Conservation (phyloP, 441 rosid species). For the Gossypium davidsonii region DNA sequence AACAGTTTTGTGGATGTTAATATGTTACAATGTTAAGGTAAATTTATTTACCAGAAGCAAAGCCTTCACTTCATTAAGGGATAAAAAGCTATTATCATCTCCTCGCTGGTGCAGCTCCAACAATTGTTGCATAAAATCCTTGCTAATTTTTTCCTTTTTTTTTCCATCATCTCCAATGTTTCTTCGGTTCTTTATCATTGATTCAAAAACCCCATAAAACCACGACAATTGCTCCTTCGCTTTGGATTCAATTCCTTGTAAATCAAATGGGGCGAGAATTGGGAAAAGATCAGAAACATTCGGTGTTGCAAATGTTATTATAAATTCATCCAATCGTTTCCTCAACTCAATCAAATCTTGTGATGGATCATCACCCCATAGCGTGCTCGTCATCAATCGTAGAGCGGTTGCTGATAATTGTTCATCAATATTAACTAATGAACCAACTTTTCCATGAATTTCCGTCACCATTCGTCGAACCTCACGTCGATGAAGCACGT, state of each 20-base stretch:
- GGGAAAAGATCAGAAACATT: conserved; percentile 21
- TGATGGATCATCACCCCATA: background rate
- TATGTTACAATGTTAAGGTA: conserved; percentile 1
- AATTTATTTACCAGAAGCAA: conserved; percentile 10
- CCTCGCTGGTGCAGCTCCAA: conserved; percentile 7
- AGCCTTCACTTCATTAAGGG: conserved; percentile 10
- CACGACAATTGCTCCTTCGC: background rate
- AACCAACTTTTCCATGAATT: background rate
- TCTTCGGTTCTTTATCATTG: background rate
- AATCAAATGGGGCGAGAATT: conserved; percentile 9
- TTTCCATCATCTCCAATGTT: background rate
- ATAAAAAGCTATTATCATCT: background rate
- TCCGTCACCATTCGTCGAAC: conserved; percentile 12
- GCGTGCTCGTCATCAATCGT: background rate
- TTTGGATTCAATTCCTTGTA: conserved; percentile 16
- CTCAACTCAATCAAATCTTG: background rate
- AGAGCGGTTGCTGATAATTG: background rate
- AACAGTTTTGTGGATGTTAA: too few relatives aligned
- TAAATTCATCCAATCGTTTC: background rate
- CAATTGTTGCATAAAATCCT: conserved; percentile 16
- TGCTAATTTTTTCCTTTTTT: background rate
- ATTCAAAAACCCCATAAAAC: conserved; percentile 12
- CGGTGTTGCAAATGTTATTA: background rate
- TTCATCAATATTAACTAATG: conserved; percentile 4
- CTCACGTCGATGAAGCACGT: background rate